Base-by-base conservation (phyloP, 2,329 filamentous ascomycete species). In the Calonectria pseudoreteaudii region DNA sequence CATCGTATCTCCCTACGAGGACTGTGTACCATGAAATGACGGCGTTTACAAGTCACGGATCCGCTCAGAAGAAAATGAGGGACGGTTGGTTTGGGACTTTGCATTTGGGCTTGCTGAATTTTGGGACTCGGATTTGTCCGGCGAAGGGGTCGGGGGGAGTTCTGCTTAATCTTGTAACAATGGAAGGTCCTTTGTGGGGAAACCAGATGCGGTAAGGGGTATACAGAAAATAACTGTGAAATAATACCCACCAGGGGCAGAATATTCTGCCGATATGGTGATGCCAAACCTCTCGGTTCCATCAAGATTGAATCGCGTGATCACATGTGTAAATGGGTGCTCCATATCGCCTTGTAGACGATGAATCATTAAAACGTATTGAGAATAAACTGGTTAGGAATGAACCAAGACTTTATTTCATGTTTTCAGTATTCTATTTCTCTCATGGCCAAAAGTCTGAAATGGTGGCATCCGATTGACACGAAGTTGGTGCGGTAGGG, bases 21-120 rank as follows among this genome's bases (percentile, higher is more conserved):
- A 80, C 74, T 86, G 82, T 85, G 85, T 83, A 86, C 81, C 81
- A 85, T 81, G 81, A 82, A 81, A 84, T 83, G 80, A 83, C 82
- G 84, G 83, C 84, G 84, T 85, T 85, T 79, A 77, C 79, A 81
- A 80, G 76, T 80, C 73, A 73, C 56, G 77, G 68, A 76, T 78
- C 78, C 70, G 74, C 75, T 78, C 71, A 74, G 79, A 76, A 76
- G 74, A 75, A 41, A 74, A 77, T 80, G 75, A 78, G 78, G 75
- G 75, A 76, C 72, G 68, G 76, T 64, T 77, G 77, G 76, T 72
- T 78, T 78, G 77, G 74, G 75, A 69, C 81, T 82, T 83, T 82
- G 82, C 74, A 76, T 77, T 76, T 75, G 78, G 78, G 78, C 71
- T 80, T 80, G 75, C 71, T 80, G 76, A 68, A 78, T 78, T 81